phyloP scores from a whole-genome alignment of 1,139 yeast species.

The Saccharomyces hybrid region DNA sequence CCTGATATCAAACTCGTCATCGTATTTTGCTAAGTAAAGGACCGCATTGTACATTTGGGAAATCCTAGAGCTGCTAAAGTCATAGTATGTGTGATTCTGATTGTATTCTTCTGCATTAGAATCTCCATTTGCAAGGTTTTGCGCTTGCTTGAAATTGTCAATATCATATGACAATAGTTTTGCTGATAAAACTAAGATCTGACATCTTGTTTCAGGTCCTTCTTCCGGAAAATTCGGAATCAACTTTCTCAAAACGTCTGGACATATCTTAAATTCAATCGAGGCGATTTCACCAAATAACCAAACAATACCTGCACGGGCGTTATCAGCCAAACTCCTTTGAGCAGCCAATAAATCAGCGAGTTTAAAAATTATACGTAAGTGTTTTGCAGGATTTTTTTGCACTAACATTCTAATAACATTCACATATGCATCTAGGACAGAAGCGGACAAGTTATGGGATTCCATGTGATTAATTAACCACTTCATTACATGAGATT shows the following conservation, averaged over 20 bases:
- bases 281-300: constrained; percentile 72
- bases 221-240: constrained; percentile 51
- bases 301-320: constrained; percentile 86
- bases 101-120: not conserved
- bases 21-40: constrained; percentile 64
- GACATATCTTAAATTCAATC: constrained; percentile 50
- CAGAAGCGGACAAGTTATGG: constrained; percentile 24
- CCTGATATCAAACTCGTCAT: constrained; percentile 67
- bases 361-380: constrained; percentile 38
- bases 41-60: constrained; percentile 56
- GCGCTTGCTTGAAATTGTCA: constrained; percentile 32
- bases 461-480: constrained; percentile 36
- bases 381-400: constrained; percentile 42
- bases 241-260: constrained; percentile 64
- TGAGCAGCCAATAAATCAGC: constrained; percentile 27
- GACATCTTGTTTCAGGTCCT: constrained; percentile 53
- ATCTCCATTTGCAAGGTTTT: constrained; percentile 13
- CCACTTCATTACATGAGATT: constrained; percentile 38
- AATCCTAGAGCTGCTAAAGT: constrained; percentile 36
- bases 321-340: constrained; percentile 34
- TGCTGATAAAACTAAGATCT: constrained; percentile 65
- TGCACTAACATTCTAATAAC: constrained; percentile 71
- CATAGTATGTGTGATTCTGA: constrained; percentile 13
- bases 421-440: constrained; percentile 54
- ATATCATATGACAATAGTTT: constrained; percentile 57